phyloP scores from a whole-genome alignment of 495 filamentous ascomycete genomes.

The Evernia prunastri region DNA sequence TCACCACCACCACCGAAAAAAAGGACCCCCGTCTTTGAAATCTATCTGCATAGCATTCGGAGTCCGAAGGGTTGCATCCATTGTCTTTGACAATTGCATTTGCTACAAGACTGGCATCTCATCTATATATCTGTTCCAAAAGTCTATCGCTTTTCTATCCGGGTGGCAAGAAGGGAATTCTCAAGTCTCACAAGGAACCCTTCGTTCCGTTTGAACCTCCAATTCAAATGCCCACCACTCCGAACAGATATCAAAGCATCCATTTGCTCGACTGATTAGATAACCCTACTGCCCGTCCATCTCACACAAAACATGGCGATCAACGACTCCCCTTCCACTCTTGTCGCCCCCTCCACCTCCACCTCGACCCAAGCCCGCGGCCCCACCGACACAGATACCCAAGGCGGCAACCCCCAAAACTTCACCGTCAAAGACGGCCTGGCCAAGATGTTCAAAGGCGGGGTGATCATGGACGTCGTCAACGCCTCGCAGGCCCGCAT shows the following conservation, averaged over 20 bases:
- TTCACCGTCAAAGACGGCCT: slow-evolving; percentile 87
- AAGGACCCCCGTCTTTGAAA: background rate
- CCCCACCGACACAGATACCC: slow-evolving; percentile 30
- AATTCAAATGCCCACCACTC: background rate
- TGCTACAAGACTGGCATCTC: background rate
- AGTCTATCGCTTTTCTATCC: background rate
- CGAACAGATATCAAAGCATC: background rate
- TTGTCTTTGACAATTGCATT: background rate
- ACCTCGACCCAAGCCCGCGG: slow-evolving; percentile 19
- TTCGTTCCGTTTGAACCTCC: background rate
- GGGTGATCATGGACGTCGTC: slow-evolving; percentile 99
- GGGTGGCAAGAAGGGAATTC: background rate
- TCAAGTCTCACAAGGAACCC: background rate
- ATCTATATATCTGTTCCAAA: background rate
- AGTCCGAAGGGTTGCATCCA: background rate
- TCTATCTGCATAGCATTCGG: background rate
- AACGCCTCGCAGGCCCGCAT: slow-evolving; percentile 92
- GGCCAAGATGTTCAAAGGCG: slow-evolving; percentile 95
- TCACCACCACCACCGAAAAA: too few species aligned
- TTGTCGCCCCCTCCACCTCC: slow-evolving; percentile 4
- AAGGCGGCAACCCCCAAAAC: slow-evolving; percentile 35
- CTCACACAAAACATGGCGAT: slow-evolving; percentile 15
- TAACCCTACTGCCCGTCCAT: background rate
- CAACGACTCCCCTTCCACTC: slow-evolving; percentile 11
- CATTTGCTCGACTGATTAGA: background rate